Conservation (phyloP, 331 rosid species). For the Rhamnella rubrinervis region DNA sequence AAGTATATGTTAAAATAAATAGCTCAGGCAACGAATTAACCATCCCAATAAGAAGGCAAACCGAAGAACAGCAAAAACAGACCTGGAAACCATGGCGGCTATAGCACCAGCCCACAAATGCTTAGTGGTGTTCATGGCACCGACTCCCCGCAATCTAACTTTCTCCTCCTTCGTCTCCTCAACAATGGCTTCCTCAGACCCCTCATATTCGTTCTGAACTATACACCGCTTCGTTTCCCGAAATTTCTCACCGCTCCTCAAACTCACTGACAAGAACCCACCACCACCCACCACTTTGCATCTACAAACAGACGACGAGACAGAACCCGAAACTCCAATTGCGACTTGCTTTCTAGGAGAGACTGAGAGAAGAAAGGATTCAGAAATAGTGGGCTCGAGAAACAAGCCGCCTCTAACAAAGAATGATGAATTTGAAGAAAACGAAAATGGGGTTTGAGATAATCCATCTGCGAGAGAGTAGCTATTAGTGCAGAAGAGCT, state of each 20-base stretch:
- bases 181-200: slow-evolving; percentile 40
- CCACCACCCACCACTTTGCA: slow-evolving; percentile 15
- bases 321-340: slow-evolving; percentile 23
- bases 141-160: slow-evolving; percentile 40
- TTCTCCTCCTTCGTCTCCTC: slow-evolving; percentile 38
- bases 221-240: slow-evolving; percentile 48
- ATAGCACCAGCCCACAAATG: slow-evolving; percentile 98
- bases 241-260: slow-evolving; percentile 45
- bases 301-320: slow-evolving; percentile 28
- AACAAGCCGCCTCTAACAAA: slow-evolving; percentile 59
- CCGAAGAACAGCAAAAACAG: not conserved
- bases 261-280: slow-evolving; percentile 68
- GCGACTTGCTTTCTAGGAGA: slow-evolving; percentile 25
- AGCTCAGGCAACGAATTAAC: too few relatives aligned
- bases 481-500: slow-evolving; percentile 14
- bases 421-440: slow-evolving; percentile 19
- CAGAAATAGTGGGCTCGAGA: slow-evolving; percentile 61
- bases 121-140: slow-evolving; percentile 81
- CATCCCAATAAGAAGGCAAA: not conserved
- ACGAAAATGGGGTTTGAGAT: slow-evolving; percentile 14
- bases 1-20: too few relatives aligned
- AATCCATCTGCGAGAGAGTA: slow-evolving; percentile 7
- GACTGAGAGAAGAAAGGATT: slow-evolving; percentile 49
- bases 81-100: slow-evolving; percentile 99
- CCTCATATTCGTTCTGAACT: slow-evolving; percentile 46